Conservation (phyloP, 2,329 filamentous ascomycete genomes). For the Neonectria neomacrospora region DNA sequence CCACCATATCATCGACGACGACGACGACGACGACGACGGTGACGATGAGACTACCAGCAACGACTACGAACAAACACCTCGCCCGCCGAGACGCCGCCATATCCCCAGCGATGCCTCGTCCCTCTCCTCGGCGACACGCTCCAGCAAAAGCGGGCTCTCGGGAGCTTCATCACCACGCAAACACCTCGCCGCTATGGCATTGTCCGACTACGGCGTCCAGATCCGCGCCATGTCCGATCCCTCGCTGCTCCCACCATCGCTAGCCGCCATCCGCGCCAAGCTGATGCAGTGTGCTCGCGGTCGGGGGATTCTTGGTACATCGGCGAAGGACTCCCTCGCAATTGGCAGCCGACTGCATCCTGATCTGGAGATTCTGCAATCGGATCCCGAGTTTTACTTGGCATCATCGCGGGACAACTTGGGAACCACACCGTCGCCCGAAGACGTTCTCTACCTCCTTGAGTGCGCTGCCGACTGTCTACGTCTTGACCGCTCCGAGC, state of each 20-base stretch:
- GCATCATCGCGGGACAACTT: background rate
- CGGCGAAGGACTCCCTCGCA: background rate
- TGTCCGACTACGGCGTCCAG: background rate
- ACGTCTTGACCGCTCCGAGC: background rate
- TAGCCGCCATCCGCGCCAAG: background rate
- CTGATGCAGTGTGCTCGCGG: background rate
- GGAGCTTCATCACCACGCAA: background rate
- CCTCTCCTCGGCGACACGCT: background rate
- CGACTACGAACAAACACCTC: background rate
- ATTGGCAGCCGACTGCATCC: background rate
- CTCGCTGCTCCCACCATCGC: accelerated
- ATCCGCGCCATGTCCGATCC: constrained; percentile 5
- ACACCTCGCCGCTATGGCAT: background rate
- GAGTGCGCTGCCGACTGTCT: constrained; percentile 3
- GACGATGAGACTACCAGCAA: background rate
- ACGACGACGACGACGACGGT: background rate
- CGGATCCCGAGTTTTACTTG: constrained; percentile 3
- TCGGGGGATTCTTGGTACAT: background rate
- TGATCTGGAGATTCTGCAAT: background rate
- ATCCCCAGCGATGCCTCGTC: constrained; percentile 13
- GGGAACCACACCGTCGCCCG: background rate
- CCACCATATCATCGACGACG: background rate
- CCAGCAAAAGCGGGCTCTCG: background rate
- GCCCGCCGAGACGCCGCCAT: background rate
- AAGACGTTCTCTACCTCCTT: background rate